Base-by-base conservation (phyloP, 441 rosid genomes). In the Gossypium gossypioides region DNA sequence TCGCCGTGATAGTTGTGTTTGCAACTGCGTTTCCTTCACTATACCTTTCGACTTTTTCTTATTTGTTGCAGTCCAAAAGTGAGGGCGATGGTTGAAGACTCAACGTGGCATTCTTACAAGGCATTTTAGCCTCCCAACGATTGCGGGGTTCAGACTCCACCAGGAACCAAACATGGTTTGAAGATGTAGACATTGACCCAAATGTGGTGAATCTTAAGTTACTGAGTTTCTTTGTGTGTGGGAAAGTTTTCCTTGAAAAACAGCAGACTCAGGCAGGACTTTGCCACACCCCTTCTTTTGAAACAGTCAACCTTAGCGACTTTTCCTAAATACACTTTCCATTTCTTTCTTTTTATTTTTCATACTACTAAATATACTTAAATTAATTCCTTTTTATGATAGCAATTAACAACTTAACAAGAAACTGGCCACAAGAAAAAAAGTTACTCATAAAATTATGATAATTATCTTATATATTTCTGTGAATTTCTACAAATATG, bases 101-200 rank as follows among this genome's bases (percentile, higher is more conserved):
- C 68, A 6, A 63, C 68, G 52, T 63, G 68, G 48, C 68, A 0
- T 63, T 10, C 1, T 10, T 29, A 6, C 0, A 18, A 62, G 25
- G 68, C 50, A 32, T 5, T 37, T 62, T 59, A 2, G 19, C 3
- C 15, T 27, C 51, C 68, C 50, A 18, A 4, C 52, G 4, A 63
- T 63, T 19, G 68, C 68, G 68, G 68, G 27, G 27, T 40, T 63
- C 68, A 19, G 16, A 40, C 68, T 21, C 68, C 16, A 12, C 66
- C 46, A 32, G 22, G 22, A 19, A 3, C 19, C 15, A 25, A 59
- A 29, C 10, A 6, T 7, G 15, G 63, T 58, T 25, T 25, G 9
- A 2, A 7, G 22, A 6, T 15, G 65, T 60, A 7, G 65, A 60
- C 65, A 27, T n/a, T n/a, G 37, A 5, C 37, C 37, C 37, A 32